A percentile compares a stretch with the other conserved stretches of the same genome.
Evolutionary conservation across 768 basidiomycete species (phyloP).

Genomic region (Collybiopsis confluens): DNA sequence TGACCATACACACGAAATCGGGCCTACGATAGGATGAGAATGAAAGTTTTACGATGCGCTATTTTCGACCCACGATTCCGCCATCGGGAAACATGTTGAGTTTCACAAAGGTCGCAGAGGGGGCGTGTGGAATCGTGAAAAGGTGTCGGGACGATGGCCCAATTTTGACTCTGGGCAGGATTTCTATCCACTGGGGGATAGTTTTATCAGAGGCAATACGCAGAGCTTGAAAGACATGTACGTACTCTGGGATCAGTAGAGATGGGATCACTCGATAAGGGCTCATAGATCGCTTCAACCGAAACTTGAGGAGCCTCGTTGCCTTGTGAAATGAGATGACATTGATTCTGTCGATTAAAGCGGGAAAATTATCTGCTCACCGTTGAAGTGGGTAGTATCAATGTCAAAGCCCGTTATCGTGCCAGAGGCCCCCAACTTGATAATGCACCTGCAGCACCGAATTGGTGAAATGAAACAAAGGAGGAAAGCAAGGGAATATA

Average conservation of each 20-base stretch:
- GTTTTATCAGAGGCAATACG: background rate
- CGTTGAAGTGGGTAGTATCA: conserved; percentile 94
- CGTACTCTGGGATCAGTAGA: conserved; percentile 52
- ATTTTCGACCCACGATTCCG: conserved; percentile 68
- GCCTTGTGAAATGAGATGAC: conserved; percentile 35
- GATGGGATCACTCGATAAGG: conserved; percentile 38
- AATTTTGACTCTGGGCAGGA: conserved; percentile 71
- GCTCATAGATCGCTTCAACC: conserved; percentile 54
- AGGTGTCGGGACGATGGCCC: conserved; percentile 88
- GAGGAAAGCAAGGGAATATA: background rate
- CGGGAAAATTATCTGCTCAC: no score
- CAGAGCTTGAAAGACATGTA: conserved; percentile 1
- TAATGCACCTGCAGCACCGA: conserved; percentile 65
- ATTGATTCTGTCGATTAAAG: no score
- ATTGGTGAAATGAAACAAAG: background rate
- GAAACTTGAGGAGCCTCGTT: conserved; percentile 86
- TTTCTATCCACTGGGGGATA: conserved; percentile 63
- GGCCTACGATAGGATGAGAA: conserved; percentile 53
- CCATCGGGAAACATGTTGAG: conserved; percentile 97
- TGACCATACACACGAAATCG: conserved; percentile 89
- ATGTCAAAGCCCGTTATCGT: conserved; percentile 81
- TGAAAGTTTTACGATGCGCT: conserved; percentile 3
- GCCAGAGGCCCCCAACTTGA: conserved; percentile 79
- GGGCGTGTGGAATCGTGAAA: conserved; percentile 62
- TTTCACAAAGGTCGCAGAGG: conserved; percentile 72